Percentiles rank a stretch among this genome's conserved stretches.
Evolutionary conservation across 2,329 filamentous ascomycete species (phyloP).

Genomic region (Aspergillus clavatus): DNA sequence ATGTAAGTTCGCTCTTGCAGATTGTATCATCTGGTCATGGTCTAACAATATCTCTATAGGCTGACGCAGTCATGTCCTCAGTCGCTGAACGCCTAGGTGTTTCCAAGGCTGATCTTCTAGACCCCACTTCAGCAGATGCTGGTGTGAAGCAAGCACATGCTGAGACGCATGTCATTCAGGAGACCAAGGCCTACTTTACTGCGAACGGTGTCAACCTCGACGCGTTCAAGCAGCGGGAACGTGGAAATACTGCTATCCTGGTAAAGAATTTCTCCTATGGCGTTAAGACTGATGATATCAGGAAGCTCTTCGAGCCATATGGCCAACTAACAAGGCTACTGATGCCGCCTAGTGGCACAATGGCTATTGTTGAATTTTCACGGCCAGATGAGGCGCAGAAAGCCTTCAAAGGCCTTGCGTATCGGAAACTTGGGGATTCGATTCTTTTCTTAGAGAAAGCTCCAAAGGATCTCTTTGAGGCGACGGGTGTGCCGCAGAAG

Average conservation of each 20-base stretch:
- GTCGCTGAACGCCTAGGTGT: conserved; percentile 82
- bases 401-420: conserved; percentile 80
- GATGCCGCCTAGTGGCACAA: conserved; percentile 89
- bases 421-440: conserved; percentile 84
- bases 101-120: conserved; percentile 83
- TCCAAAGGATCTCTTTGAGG: conserved; percentile 70
- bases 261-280: conserved; percentile 94
- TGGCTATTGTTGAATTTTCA: conserved; percentile 86
- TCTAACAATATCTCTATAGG: conserved; percentile 30
- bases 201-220: conserved; percentile 87
- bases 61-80: conserved; percentile 85
- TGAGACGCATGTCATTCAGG: conserved; percentile 92
- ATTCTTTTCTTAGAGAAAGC: conserved; percentile 92
- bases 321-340: conserved; percentile 76
- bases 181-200: conserved; percentile 87
- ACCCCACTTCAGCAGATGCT: conserved; percentile 92
- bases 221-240: conserved; percentile 77
- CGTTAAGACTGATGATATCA: conserved; percentile 72
- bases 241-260: conserved; percentile 80
- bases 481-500: conserved; percentile 30
- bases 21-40: not conserved
- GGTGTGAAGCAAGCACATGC: conserved; percentile 95
- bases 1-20: conserved; percentile 48
- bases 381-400: conserved; percentile 73
- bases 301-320: conserved; percentile 76